A percentile compares a stretch with the other conserved stretches of the same genome.
Evolutionary conservation across 169 alveolate genomes (phyloP).

Genomic region (Plasmodium chabaudi): DNA sequence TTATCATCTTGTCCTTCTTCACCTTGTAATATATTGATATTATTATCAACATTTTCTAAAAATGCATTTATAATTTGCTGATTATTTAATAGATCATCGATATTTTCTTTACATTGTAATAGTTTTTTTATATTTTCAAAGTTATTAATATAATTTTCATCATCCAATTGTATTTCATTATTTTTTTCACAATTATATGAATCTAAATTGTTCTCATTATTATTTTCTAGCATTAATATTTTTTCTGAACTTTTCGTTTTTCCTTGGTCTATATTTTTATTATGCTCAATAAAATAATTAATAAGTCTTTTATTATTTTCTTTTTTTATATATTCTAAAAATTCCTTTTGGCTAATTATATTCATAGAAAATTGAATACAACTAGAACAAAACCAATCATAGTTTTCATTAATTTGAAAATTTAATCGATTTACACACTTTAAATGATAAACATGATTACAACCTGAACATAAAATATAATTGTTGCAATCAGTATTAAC

Average conservation of each 20-base stretch:
- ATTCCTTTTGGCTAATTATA: conserved; percentile 56
- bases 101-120: conserved; percentile 45
- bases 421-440: conserved; percentile 59
- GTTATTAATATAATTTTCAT: background rate
- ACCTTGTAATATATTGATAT: conserved; percentile 15
- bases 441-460: conserved; percentile 73
- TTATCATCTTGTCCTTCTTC: conserved; percentile 1
- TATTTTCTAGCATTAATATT: background rate
- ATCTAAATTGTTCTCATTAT: background rate
- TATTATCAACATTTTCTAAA: conserved; percentile 23
- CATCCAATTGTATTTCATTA: background rate
- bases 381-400: conserved; percentile 73
- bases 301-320: conserved; percentile 50
- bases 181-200: background rate
- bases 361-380: conserved; percentile 58
- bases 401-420: conserved; percentile 65
- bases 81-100: conserved; percentile 28
- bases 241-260: conserved; percentile 1
- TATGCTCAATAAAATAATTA: conserved; percentile 14
- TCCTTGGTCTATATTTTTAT: background rate
- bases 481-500: conserved; percentile 28
- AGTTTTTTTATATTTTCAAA: conserved; percentile 31
- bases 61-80: conserved; percentile 17
- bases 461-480: conserved; percentile 56
- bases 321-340: conserved; percentile 30